Evolutionary conservation across 2,329 filamentous ascomycete genomes (phyloP), one percentile per base, ranked within the genome.

Genomic region (Bimuria novae-zelandiae): DNA sequence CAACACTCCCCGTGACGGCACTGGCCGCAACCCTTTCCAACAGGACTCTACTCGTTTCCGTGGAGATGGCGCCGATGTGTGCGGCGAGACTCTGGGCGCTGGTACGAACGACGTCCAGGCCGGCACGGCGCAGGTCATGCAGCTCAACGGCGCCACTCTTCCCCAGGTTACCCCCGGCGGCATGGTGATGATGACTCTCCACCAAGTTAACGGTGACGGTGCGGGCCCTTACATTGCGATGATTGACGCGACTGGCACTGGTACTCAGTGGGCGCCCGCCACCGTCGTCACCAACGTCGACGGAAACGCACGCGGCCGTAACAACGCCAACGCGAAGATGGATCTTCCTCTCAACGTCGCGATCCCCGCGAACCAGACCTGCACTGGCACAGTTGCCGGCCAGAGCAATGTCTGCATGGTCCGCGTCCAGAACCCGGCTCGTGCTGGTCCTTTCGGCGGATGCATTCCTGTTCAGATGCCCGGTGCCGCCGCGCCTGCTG

Each of bases 131-230:
- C 75, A 78, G 36, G 84, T 87, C 71, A 79, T 88, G 76, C 76
- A 77, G 52, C 77, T 80, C 68, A 86, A 80, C 5, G 84, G 84
- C 52, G 74, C 72, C 54, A 68, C 65, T 30, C 80, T 88, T 21
- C 84, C 86, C 10, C 84, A 88, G 74, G 75, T 88, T 61, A 77
- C 76, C 6, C 62, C 76, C 0, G 85, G 85, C 43, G 86, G 85
- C 51, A 62, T 77, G 50, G 62, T 88, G 55, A 75, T 75, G 61
- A 87, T 88, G 79, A 87, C 84, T 1, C 76, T 88, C 8, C 85
- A 87, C 74, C 85, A 88, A 69, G 84, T 88, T 69, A 88, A 88
- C 72, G 78, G 77, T 32, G 86, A 89, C 60, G 86, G 86, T 52
- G 85, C 82, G 54, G 86, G 86, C 10, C 84, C 85, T 1, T 88